phyloP scores from a whole-genome alignment of 1,284 basidiomycete species.

The Salmacisia buchloeana region DNA sequence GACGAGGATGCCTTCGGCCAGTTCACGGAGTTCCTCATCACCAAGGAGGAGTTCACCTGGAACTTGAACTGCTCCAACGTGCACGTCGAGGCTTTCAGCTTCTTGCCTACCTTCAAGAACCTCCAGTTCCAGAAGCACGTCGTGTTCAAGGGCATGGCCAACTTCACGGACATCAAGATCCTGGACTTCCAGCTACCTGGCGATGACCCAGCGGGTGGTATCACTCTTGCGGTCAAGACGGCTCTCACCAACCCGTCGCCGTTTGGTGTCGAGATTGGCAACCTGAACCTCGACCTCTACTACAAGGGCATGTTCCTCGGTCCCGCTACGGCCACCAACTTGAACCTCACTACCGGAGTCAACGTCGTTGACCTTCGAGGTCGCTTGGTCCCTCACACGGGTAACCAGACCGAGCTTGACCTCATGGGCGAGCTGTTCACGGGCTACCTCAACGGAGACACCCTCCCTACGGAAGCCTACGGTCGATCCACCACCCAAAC shows the following conservation, averaged over 20 bases:
- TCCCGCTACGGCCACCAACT: constrained; percentile 53
- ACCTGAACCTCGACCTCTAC: constrained; percentile 62
- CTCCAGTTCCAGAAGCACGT: constrained; percentile 36
- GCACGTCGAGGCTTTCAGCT: constrained; percentile 61
- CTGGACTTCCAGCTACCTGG: constrained; percentile 67
- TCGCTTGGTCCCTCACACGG: constrained; percentile 59
- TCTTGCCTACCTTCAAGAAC: constrained; percentile 42
- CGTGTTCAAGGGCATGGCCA: constrained; percentile 61
- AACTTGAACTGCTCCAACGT: constrained; percentile 60
- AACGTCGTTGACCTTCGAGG: constrained; percentile 65
- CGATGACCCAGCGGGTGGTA: constrained; percentile 65
- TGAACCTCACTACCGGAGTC: constrained; percentile 52
- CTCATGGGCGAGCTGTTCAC: constrained; percentile 65
- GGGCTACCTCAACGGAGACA: constrained; percentile 65
- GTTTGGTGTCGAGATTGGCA: constrained; percentile 66
- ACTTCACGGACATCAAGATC: constrained; percentile 62
- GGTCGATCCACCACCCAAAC: constrained; percentile 59
- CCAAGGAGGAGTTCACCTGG: constrained; percentile 67
- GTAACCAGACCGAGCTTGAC: constrained; percentile 56
- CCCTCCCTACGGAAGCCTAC: constrained; percentile 60
- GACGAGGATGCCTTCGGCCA: constrained; percentile 44
- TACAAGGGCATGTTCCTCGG: constrained; percentile 64
- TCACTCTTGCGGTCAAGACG: constrained; percentile 63
- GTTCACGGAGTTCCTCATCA: constrained; percentile 59
- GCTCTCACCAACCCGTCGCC: constrained; percentile 66